phyloP scores from a whole-genome alignment of 805 yeast genomes.

The Myxozyma mucilagina region DNA sequence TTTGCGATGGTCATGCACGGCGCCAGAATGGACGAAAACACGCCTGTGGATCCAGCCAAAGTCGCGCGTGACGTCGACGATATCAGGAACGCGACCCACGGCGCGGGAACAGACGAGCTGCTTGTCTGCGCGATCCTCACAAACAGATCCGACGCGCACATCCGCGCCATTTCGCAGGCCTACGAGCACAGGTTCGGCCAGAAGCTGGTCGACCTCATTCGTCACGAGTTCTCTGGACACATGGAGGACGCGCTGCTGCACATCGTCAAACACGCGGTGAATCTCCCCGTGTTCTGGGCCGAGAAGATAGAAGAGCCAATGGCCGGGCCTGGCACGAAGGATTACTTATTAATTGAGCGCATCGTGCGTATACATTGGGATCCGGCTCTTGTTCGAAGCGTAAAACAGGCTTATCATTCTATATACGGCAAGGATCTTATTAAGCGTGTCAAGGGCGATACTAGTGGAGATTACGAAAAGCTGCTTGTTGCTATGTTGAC shows the following conservation, averaged over 20 bases:
- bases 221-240: conserved; percentile 33
- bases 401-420: conserved; percentile 26
- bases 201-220: conserved; percentile 25
- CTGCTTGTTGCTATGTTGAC: conserved; percentile 27
- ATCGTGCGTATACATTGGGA: conserved; percentile 33
- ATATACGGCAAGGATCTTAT: conserved; percentile 26
- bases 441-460: conserved; percentile 30
- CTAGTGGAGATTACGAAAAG: conserved; percentile 32
- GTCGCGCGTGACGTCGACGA: conserved; percentile 29
- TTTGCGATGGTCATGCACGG: conserved; percentile 29
- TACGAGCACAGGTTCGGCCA: conserved; percentile 22
- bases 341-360: conserved; percentile 27
- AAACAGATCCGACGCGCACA: conserved; percentile 27
- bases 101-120: conserved; percentile 31
- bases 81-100: conserved; percentile 24
- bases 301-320: conserved; percentile 31
- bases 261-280: conserved; percentile 30
- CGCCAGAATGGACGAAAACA: conserved; percentile 23
- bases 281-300: conserved; percentile 26
- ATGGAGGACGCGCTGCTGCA: conserved; percentile 32
- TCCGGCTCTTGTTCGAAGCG: conserved; percentile 17
- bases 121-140: conserved; percentile 32
- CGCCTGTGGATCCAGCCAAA: conserved; percentile 22
- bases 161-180: conserved; percentile 23
- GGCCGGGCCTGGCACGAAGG: conserved; percentile 35